These are phyloP conservation scores for Suillus luteus DNA, from an alignment of 768 basidiomycete genomes.

Conservation along the genomic window DNA sequence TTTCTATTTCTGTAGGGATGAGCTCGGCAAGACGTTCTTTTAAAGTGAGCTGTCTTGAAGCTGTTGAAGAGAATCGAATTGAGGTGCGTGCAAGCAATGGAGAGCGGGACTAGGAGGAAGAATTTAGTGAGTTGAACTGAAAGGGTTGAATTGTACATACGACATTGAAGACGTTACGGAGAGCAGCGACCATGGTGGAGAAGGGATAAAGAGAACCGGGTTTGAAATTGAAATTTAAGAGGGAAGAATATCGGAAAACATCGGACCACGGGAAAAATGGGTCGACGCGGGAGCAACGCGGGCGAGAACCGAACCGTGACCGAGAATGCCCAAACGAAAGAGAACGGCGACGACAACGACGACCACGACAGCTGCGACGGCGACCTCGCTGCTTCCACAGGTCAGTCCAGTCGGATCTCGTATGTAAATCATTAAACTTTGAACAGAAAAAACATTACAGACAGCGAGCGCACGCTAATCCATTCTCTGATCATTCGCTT, in stretches of 20 bases:
- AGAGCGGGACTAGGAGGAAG: conserved; percentile 47
- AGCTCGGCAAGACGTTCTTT: conserved; percentile 93
- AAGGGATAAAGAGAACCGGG: conserved; percentile 6
- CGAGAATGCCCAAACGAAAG: conserved; percentile 32
- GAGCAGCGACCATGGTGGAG: conserved; percentile 46
- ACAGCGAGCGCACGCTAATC: conserved; percentile 83
- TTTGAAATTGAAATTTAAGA: conserved; percentile 13
- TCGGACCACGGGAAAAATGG: conserved; percentile 4
- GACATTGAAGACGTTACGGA: conserved; percentile 37
- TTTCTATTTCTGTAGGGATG: conserved; percentile 78
- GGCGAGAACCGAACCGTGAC: background rate
- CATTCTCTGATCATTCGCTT: conserved; percentile 85
- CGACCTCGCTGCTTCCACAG: conserved; percentile 47
- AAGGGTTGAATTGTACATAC: conserved; percentile 38
- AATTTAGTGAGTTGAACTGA: conserved; percentile 14
- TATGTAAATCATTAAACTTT: background rate
- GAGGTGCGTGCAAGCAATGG: conserved; percentile 46
- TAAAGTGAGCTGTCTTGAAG: conserved; percentile 69
- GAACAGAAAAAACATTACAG: conserved; percentile 80
- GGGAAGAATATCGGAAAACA: conserved; percentile 31
- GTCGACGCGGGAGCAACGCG: background rate
- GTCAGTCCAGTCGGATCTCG: conserved; percentile 28
- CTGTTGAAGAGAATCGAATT: conserved; percentile 65
- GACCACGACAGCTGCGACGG: background rate
- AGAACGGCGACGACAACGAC: conserved; percentile 12